Evolutionary conservation across 164 flowering plant species (phyloP), one percentile per base, ranked within the genome.

Genomic region (Umbellularia californica): DNA sequence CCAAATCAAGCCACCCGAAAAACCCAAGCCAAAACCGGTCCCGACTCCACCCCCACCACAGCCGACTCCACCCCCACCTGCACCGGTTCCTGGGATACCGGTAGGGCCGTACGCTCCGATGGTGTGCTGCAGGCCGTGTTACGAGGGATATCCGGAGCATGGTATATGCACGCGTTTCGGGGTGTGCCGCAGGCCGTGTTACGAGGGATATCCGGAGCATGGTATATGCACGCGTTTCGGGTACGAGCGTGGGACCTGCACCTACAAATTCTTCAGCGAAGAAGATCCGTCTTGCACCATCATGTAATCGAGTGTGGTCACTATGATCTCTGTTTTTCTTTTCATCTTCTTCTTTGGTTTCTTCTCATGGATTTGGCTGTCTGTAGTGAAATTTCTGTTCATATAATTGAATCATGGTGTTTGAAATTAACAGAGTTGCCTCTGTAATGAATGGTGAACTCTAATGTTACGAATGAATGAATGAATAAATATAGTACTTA

Each of bases 201-300:
- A 25, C 30, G 70, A 65, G 51, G 74, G 68, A 17, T 23, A 47
- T n/a, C 65, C 25, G 50, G 55, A 4, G 17, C 51, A 7, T 3
- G 62, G 58, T 19, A 23, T 52, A 19, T 73, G 69, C 75, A 64
- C 50, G 23, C 7, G 41, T 25, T 10, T 23, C 69, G 20, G 60
- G 13, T 52, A 28, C 2, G 65, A 25, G 6, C 19, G 71, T 58
- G 27, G 65, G 7, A 4, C 33, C 5, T 30, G 33, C 33, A 0
- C 0, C 33, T 64, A 65, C 20, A 28, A 14, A 0, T 76, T 70
- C 70, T 70, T 76, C 50, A 76, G 74, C 64, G 78, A 76, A 20
- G 70, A 76, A n/a, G 74, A 76, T 41, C 25, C 69, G 3, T 9
- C 28, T 20, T 76, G 78, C 70, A 50, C 33, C 30, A 58, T 10